Percentiles rank a stretch among this genome's conserved stretches.
Conservation (phyloP, 2,329 filamentous ascomycete species). For the Davidsoniella australis region DNA sequence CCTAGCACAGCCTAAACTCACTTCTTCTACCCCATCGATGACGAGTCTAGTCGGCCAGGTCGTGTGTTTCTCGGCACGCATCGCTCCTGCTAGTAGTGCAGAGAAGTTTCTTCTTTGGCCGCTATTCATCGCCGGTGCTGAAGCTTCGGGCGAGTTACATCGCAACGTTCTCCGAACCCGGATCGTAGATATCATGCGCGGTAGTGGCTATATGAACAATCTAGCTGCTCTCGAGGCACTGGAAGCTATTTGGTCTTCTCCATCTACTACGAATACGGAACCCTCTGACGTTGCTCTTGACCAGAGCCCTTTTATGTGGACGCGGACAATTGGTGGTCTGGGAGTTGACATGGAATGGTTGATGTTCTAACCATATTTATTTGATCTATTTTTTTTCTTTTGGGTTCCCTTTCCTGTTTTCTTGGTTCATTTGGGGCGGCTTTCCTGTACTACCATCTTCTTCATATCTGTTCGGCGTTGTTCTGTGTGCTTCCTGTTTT, state of each 20-base stretch:
- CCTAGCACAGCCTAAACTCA: slow-evolving; percentile 57
- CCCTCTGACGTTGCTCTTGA: too few species aligned
- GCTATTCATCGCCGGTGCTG: slow-evolving; percentile 67
- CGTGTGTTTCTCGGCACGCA: slow-evolving; percentile 64
- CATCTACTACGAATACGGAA: slow-evolving; percentile 21
- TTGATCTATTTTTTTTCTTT: background rate
- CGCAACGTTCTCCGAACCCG: slow-evolving; percentile 63
- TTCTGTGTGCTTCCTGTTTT: too few species aligned
- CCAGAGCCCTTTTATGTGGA: slow-evolving; percentile 31
- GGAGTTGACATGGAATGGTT: slow-evolving; percentile 47
- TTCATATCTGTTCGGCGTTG: too few species aligned
- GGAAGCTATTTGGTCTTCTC: slow-evolving; percentile 63
- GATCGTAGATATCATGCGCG: slow-evolving; percentile 71
- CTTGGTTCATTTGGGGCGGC: background rate
- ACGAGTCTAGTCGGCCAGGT: slow-evolving; percentile 19
- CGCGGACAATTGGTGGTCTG: slow-evolving; percentile 37
- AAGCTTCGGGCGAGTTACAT: slow-evolving; percentile 69
- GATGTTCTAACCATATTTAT: slow-evolving; percentile 32
- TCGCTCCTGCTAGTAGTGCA: slow-evolving; percentile 52
- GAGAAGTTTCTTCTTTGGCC: slow-evolving; percentile 92
- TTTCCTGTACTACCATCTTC: too few species aligned
- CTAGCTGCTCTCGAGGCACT: slow-evolving; percentile 69
- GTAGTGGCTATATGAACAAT: slow-evolving; percentile 89
- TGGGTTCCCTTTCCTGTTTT: background rate
- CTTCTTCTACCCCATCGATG: slow-evolving; percentile 64